phyloP scores from a whole-genome alignment of 2,329 filamentous ascomycete species.

The Trichocomaceae sp. region DNA sequence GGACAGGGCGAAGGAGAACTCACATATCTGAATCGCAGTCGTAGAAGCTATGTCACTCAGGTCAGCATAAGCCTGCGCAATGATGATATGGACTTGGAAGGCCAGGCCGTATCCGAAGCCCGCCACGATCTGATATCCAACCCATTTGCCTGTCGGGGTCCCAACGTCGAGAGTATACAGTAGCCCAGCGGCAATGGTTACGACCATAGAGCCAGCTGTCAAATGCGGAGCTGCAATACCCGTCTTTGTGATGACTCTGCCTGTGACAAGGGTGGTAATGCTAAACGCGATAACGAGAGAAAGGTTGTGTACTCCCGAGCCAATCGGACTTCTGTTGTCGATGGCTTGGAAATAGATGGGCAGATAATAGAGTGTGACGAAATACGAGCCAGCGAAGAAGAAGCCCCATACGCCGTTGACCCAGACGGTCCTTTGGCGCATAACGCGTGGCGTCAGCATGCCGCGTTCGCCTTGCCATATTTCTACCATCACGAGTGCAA shows the following conservation, averaged over 20 bases:
- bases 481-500: constrained; percentile 16
- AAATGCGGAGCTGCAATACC: background rate
- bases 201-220: background rate
- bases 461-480: constrained; percentile 17
- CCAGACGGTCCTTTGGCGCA: constrained; percentile 32
- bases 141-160: constrained; percentile 18
- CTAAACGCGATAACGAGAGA: constrained; percentile 27
- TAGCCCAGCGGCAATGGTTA: constrained; percentile 18
- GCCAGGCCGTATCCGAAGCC: constrained; percentile 17
- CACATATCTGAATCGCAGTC: constrained; percentile 18
- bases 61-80: constrained; percentile 16
- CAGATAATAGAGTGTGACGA: constrained; percentile 28
- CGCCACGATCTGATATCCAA: constrained; percentile 21
- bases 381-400: constrained; percentile 29
- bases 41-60: constrained; percentile 17
- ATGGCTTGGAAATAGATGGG: constrained; percentile 14
- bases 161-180: constrained; percentile 26
- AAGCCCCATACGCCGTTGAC: constrained; percentile 27
- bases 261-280: background rate
- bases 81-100: constrained; percentile 16
- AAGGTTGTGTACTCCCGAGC: constrained; percentile 36
- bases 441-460: constrained; percentile 29
- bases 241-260: background rate
- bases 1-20: background rate
- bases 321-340: constrained; percentile 21